Evolutionary conservation across 2,329 filamentous ascomycete genomes (phyloP).

Genomic region (Plectosphaerella sp.): DNA sequence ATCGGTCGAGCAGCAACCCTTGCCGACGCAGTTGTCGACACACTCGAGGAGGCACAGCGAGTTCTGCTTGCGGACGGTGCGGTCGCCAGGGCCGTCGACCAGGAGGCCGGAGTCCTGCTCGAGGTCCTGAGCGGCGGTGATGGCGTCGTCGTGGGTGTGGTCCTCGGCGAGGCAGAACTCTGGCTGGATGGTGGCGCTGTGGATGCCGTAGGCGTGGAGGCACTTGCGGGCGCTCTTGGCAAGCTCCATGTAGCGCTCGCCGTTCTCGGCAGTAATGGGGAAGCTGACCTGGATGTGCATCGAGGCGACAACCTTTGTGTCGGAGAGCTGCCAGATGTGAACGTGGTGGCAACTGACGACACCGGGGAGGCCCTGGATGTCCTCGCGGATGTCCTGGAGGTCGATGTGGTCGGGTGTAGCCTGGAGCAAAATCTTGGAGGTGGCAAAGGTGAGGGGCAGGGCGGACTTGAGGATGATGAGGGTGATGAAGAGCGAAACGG

Average conservation of each 20-base stretch:
- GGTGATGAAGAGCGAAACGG: slow-evolving; percentile 91
- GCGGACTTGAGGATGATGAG: slow-evolving; percentile 70
- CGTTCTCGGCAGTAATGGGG: slow-evolving; percentile 77
- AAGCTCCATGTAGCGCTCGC: slow-evolving; percentile 83
- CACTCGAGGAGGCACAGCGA: slow-evolving; percentile 47
- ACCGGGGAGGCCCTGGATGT: slow-evolving; percentile 80
- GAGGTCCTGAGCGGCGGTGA: no score
- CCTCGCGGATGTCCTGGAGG: slow-evolving; percentile 85
- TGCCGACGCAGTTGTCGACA: slow-evolving; percentile 41
- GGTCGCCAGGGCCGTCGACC: slow-evolving; percentile 10
- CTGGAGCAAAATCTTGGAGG: slow-evolving; percentile 85
- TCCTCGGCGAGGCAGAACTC: slow-evolving; percentile 65
- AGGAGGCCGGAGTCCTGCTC: slow-evolving; percentile 14
- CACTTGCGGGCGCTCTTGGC: slow-evolving; percentile 79
- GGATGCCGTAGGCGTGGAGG: slow-evolving; percentile 92
- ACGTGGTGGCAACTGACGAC: slow-evolving; percentile 91
- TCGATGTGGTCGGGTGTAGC: slow-evolving; percentile 86
- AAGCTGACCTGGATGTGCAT: slow-evolving; percentile 92
- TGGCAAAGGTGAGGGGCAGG: slow-evolving; percentile 73
- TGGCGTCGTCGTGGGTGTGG: slow-evolving; percentile 27
- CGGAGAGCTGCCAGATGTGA: slow-evolving; percentile 95
- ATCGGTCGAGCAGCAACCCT: slow-evolving; percentile 37
- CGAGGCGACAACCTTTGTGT: slow-evolving; percentile 89
- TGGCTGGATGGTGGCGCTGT: slow-evolving; percentile 95
- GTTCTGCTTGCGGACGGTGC: slow-evolving; percentile 18